Evolutionary conservation across 225 moss, liverwort and hornwort species (phyloP), one percentile per base, ranked within the genome.

Genomic region (Physcomitrium patens): DNA sequence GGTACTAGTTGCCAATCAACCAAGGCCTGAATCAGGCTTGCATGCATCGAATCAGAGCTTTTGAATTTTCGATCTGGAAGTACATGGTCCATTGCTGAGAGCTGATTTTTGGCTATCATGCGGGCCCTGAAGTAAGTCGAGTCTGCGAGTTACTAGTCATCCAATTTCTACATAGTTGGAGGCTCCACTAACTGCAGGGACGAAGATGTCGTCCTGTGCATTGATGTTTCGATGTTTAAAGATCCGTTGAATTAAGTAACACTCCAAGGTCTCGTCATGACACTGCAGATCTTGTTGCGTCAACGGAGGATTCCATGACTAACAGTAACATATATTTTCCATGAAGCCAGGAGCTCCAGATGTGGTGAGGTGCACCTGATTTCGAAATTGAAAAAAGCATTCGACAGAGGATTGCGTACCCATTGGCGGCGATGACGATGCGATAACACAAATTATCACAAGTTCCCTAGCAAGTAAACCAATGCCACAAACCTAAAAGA

Each of bases 1-100:
- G 94, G 68, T 90, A 92, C 69, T 94, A 92, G 75, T 94, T 94
- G 84, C 94, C 92, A 75, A 94, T 92, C 53, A 92, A 92, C 90
- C 90, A 88, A 91, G 50, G 91, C 91, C 91, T 91, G 74, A 73
- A 77, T 42, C 54, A 75, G 43, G 71, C 10, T 67, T 46, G 59
- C 42, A 17, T 69, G 71, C 71, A 75, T 52, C 10, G n/a, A 23
- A 58, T 68, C 43, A 27, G 60, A 43, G n/a, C 43, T 62, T 47
- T 23, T 43, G 44, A 17, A 47, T 49, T 18, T 50, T 43, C 56
- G 26, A 50, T 63, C 22, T 26, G 43, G 48, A 45, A 51, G 52
- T 18, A 24, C 45, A 18, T 10, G 50, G 51, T 37, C 56, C 42
- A 23, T n/a, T 9, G 17, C 9, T 60, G 17, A 63, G 46, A 68